Conservation (phyloP, 2,329 filamentous ascomycete species). For the Alternaria sp. region DNA sequence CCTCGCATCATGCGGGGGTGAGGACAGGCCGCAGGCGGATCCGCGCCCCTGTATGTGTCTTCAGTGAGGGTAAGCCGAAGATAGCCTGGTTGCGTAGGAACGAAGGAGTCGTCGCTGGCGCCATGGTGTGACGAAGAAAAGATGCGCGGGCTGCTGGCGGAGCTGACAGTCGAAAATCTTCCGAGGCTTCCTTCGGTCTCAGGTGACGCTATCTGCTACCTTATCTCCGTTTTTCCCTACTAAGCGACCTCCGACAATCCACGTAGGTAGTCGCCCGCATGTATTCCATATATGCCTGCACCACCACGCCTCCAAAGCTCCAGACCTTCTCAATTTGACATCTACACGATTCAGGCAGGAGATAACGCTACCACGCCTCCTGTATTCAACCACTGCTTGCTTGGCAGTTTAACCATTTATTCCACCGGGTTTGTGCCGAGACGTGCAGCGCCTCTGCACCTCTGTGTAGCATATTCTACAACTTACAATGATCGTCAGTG, state of each 20-base stretch:
- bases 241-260: neutral
- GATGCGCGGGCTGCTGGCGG: slow-evolving; percentile 18
- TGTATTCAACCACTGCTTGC: neutral
- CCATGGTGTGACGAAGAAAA: slow-evolving; percentile 29
- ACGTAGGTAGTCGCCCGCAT: neutral
- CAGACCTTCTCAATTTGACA: neutral
- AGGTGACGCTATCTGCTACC: slow-evolving; percentile 3
- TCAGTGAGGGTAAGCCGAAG: slow-evolving; percentile 36
- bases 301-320: slow-evolving; percentile 3
- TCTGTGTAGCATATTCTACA: neutral
- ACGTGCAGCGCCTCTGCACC: neutral
- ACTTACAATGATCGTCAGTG: slow-evolving; percentile 8
- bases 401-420: neutral
- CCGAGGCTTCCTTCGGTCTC: slow-evolving; percentile 1
- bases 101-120: slow-evolving; percentile 13
- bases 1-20: slow-evolving; percentile 30
- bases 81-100: slow-evolving; percentile 28
- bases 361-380: slow-evolving; percentile 5
- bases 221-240: slow-evolving; percentile 1
- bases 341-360: neutral
- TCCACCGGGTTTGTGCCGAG: neutral
- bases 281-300: neutral
- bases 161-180: slow-evolving; percentile 1
- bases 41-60: slow-evolving; percentile 11
- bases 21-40: slow-evolving; percentile 18